Evolutionary conservation across 2,329 filamentous ascomycete genomes (phyloP).

Genomic region (Colletotrichum theobromicola): DNA sequence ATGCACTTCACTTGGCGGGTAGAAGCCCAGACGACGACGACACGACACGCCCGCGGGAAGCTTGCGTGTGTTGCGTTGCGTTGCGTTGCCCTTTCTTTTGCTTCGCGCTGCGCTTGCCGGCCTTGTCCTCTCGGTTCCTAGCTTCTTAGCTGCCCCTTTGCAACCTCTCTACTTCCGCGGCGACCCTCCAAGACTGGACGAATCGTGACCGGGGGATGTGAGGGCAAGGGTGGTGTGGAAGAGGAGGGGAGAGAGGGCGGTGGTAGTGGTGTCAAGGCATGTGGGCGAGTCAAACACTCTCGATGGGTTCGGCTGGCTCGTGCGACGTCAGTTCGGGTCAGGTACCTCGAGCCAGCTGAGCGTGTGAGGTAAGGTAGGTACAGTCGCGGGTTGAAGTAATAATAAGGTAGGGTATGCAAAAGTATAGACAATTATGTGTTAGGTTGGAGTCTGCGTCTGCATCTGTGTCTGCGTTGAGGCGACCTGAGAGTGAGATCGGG

Average conservation of each 20-base stretch:
- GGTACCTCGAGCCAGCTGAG: constrained; percentile 15
- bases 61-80: constrained; percentile 10
- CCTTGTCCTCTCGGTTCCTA: constrained; percentile 5
- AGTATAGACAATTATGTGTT: background rate
- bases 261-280: background rate
- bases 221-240: background rate
- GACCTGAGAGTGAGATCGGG: background rate
- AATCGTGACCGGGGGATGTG: background rate
- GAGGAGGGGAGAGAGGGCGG: background rate
- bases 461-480: background rate
- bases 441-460: background rate
- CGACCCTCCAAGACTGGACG: constrained; percentile 4
- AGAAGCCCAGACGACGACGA: background rate
- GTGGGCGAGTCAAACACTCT: constrained; percentile 12
- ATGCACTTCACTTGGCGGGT: background rate
- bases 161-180: background rate
- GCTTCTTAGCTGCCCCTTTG: background rate
- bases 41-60: background rate
- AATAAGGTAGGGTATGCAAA: background rate
- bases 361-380: background rate
- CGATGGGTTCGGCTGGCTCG: background rate
- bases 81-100: background rate
- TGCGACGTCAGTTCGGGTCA: constrained; percentile 11
- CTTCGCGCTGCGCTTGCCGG: constrained; percentile 3
- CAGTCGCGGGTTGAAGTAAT: background rate